Base-by-base conservation (phyloP, 2,329 filamentous ascomycete genomes). In the Xylaria sp. region DNA sequence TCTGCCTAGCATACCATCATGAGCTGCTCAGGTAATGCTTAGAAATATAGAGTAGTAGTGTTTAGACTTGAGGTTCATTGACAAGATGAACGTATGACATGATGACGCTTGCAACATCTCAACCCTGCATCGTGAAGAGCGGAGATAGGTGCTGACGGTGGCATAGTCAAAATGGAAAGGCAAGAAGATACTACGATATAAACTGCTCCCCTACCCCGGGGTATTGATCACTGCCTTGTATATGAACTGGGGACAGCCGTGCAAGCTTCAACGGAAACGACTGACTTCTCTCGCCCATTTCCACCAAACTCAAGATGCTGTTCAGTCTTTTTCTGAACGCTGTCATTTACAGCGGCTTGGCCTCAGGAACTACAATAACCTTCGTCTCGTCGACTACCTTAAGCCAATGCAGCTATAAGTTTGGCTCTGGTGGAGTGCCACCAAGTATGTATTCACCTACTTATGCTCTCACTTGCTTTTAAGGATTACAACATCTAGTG, bases 21-120 rank as follows among this genome's bases (percentile, higher is more conserved):
- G 39, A 31, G 13, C 23, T n/a, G 55, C 55, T 58, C 39, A 46
- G 54, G 12, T 58, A 58, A 58, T 58, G 55, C 37, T 58, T 58
- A 58, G 20, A 44, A 58, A 58, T 58, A 1, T 20, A 5, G n/a
- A 18, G 13, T 34, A 10, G 23, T n/a, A 20, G 37, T 46, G 2
- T 12, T 3, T 13, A 31, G 23, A 31, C 23, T 46, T 13, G 18
- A 56, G 20, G 2, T 13, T 28, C 39, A 9, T 13, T 4, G 12
- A 37, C n/a, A 6, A n/a, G 20, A n/a, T n/a, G 7, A 8, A 39
- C 4, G 31, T 56, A 23, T 37, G n/a, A 15, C n/a, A 5, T 15
- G 2, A 58, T 31, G 18, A 9, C 2, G 3, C 23, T 31, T 44
- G 4, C 8, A 3, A 23, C 10, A 7, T 1, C 23, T 46, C 8